Conservation (phyloP, 148 eudicot species). For the Beta vulgaris region DNA sequence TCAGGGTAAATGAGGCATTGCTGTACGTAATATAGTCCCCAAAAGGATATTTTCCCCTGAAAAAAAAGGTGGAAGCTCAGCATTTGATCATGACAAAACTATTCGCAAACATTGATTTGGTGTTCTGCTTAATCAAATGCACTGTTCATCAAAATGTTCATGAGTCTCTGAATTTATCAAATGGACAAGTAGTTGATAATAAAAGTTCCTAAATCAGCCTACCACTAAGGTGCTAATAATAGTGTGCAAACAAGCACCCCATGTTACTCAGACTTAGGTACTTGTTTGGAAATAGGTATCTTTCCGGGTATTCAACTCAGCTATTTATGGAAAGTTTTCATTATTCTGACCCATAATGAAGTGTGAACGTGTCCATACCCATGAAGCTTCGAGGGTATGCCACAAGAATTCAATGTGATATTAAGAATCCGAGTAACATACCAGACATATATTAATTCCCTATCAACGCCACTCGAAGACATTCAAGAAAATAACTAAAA, state of each 20-base stretch:
- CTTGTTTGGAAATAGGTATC: no score
- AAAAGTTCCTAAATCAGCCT: background rate
- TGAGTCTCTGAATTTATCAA: background rate
- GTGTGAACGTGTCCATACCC: no score
- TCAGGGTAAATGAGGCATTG: constrained; percentile 59
- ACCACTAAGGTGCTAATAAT: background rate
- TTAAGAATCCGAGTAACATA: no score
- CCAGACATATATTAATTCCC: no score
- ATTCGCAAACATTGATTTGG: background rate
- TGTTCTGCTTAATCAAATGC: background rate
- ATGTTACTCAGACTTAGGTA: no score
- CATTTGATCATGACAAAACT: constrained; percentile 1
- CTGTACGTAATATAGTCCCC: constrained; percentile 77
- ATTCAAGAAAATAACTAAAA: constrained; percentile 13
- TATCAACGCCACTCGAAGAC: background rate
- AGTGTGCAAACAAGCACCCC: constrained; percentile 3
- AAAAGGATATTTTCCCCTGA: constrained; percentile 85
- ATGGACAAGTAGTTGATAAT: background rate
- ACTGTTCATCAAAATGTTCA: background rate
- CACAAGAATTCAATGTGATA: no score
- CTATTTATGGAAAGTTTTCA: no score
- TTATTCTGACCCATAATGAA: no score
- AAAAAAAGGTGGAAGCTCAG: constrained; percentile 21
- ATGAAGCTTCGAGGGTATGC: no score
- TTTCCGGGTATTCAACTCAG: no score